Evolutionary conservation across 2,329 filamentous ascomycete species (phyloP), one percentile per base, ranked within the genome.

Genomic region (Aspergillus puulaauensis): DNA sequence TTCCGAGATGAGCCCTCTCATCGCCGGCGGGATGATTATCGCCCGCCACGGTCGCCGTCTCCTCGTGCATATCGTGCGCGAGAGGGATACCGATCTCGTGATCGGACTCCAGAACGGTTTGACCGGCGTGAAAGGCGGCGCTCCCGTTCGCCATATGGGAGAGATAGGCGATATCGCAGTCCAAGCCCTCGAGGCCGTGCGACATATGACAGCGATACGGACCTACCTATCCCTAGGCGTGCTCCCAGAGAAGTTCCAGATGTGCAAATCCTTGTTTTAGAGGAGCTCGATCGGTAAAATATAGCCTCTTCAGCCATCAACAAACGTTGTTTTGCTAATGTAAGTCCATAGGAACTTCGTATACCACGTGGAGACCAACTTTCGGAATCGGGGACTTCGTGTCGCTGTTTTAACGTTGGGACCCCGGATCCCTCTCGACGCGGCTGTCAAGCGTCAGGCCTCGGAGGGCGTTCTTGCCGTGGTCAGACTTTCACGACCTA

Each of bases 401-500:
- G 87, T 88, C 14, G 90, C 96, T 66, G 87, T 92, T 19, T 87
- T 96, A 75, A 89, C 90, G 64, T 80, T 97, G 46, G 89, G 87
- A 55, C 87, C 91, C 31, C 86, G 90, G 21, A 85, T 96, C 46
- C 85, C 90, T 17, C 86, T 93, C 61, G 85, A 89, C 37, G 85
- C 88, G 5, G 87, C 96, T n/a, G 85, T 97, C 52, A 87, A 91
- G 64, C 84, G 90, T 52, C 91, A 96, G 70, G 90, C 96, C 39
- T 79, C 93, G 11, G 93, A 98, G 73, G 93, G 95, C 17, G 93
- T 97, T 1, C 83, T 90, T 52, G 93, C 90, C 8, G 90, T 97
- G 14, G 86, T 91, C 5, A 88, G 91, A 66, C 82, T 98, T 14
- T 87, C 90, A 59, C 80, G 86, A 51, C 80, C 82, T 46, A 85